Evolutionary conservation across 2,329 filamentous ascomycete genomes (phyloP), one percentile per base, ranked within the genome.

Genomic region (Sporothrix pallida): DNA sequence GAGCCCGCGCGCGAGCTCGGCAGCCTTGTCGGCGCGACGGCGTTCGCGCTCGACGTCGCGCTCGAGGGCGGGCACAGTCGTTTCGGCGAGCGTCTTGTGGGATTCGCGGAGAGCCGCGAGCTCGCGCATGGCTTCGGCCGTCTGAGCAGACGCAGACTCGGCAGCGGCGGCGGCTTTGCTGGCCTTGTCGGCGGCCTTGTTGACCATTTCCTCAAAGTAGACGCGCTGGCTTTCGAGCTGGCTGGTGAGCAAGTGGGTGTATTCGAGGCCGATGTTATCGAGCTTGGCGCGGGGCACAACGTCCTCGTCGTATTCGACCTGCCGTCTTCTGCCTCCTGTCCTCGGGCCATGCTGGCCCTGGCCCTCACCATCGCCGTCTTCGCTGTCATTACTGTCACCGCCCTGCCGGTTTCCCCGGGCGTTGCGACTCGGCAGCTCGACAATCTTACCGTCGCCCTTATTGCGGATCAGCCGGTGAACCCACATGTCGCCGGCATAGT

Each of bases 401-500:
- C 71, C 15, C 48, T 48, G 52, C 17, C 72, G 68, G 13, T 42
- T 72, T n/a, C 68, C 42, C 13, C 58, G 79, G 78, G 63, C 78
- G 44, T 46, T 50, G 54, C 72, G 73, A 2, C 88, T 87, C 0
- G 94, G 93, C n/a, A 98, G 86, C 81, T 98, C 95, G 20, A 98
- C 92, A 2, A 97, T 87, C 81, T 97, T 97, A 31, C 93, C 93
- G 80, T 97, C 94, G 10, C 93, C 91, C 83, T 98, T 97, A 79
- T 94, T 94, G 77, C 97, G 92, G 73, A 99, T 97, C 70, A 98
- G 89, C 10, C 96, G 91, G 82, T 99, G 96, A 68, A 98, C 96
- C 87, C 97, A 99, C 79, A 92, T 93, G 80, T 99, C 96, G 4
- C 93, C 94, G 0, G 93, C 93, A 77, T 99, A 99, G 82, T 99